These are phyloP conservation scores for Agaricus blazei DNA, from an alignment of 768 basidiomycete genomes.

Conservation along the genomic window DNA sequence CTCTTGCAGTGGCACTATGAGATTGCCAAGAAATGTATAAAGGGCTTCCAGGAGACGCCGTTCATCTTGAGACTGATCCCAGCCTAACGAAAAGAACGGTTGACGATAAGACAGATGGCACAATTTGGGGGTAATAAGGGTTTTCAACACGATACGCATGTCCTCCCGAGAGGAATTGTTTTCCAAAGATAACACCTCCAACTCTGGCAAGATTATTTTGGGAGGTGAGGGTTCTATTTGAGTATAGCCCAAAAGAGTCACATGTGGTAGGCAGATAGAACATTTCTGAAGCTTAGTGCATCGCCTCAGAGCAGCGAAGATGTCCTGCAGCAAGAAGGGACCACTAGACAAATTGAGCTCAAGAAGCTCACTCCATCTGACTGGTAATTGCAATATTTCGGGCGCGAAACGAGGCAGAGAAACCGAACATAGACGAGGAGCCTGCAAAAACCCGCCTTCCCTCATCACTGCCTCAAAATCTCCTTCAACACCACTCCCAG, in stretches of 20 bases:
- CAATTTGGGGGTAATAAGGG: neutral
- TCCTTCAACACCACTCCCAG: neutral
- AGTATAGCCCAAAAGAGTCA: neutral
- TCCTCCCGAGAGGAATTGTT: neutral
- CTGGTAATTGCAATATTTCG: neutral
- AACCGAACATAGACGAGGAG: neutral
- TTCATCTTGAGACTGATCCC: neutral
- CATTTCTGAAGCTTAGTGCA: neutral
- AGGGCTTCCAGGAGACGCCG: neutral
- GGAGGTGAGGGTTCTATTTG: neutral
- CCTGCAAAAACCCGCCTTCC: neutral
- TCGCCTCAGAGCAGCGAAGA: neutral
- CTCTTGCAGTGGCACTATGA: neutral
- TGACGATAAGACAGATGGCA: neutral
- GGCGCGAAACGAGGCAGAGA: neutral
- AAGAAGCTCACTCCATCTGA: slow-evolving; percentile 2
- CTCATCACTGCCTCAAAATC: neutral
- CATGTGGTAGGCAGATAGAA: neutral
- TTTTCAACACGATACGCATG: neutral
- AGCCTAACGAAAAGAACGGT: neutral
- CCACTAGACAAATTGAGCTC: neutral
- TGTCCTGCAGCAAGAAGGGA: neutral
- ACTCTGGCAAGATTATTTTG: neutral
- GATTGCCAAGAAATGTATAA: neutral
- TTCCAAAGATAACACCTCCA: neutral